These are phyloP conservation scores for Kwoniella dendrophila DNA, from an alignment of 768 basidiomycete species.

Conservation along the genomic window DNA sequence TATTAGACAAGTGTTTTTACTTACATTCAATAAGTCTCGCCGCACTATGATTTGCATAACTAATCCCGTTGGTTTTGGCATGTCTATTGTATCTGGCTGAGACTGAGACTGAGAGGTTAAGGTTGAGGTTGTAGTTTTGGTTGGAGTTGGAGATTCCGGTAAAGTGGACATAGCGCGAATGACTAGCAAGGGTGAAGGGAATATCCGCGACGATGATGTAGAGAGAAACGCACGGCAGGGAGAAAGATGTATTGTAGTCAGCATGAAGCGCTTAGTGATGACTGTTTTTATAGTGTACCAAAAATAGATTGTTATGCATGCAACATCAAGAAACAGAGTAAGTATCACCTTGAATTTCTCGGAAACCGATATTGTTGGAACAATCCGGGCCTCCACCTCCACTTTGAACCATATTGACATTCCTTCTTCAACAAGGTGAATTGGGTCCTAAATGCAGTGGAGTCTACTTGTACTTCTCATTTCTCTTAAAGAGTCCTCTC, in stretches of 20 bases:
- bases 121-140: neutral
- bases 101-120: too few species aligned
- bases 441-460: neutral
- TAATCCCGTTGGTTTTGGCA: constrained; percentile 40
- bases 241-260: neutral
- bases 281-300: neutral
- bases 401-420: neutral
- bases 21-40: constrained; percentile 43
- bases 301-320: neutral
- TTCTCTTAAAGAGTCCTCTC: too few species aligned
- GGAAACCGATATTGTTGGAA: neutral
- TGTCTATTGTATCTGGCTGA: too few species aligned
- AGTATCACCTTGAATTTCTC: neutral
- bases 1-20: neutral
- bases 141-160: neutral
- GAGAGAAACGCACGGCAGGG: neutral
- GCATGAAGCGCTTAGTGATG: neutral
- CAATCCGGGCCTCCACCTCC: constrained; percentile 8
- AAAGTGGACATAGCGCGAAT: constrained; percentile 3
- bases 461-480: too few species aligned
- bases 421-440: too few species aligned
- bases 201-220: neutral
- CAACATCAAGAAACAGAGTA: neutral
- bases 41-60: constrained; percentile 56
- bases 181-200: neutral